Base-by-base conservation (phyloP, 108 stramenopile species). In the Mediolabrus comicus region DNA sequence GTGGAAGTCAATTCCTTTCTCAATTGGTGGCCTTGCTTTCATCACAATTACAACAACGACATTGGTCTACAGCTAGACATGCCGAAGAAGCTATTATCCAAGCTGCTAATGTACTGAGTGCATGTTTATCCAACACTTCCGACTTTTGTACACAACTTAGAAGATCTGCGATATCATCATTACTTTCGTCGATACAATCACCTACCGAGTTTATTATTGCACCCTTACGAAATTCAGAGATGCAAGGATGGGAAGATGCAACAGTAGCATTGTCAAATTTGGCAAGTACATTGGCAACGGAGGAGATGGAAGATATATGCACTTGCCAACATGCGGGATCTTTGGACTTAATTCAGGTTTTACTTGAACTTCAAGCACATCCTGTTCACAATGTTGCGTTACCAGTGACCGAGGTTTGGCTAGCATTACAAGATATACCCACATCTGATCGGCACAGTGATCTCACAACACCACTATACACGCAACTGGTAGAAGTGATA, bases 341-440 rank as follows among this genome's bases (percentile, higher is more conserved):
- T 59, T 82, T 53, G 8, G 79, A 68, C n/a, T 46, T 82, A n/a
- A 41, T 85, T 51, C 38, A 63, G 19, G 13, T 87, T 13, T 69
- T 87, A 51, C 51, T 87, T 64, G 54, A 74, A 33, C 54, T 87
- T 27, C 84, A 85, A 62, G 35, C 63, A 1, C 84, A 85, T 64
- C 86, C 81, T 12, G 60, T 49, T 12, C 76, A 72, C 38, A 57
- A 60, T n/a, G 82, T 72, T 5, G 76, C 80, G 16, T 43, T 81
- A 38, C 63, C 72, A 2, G 77, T 77, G 9, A 60, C 85, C 33
- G 87, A 89, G 58, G 79, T 77, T 31, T 89, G 85, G 85, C 65
- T 89, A 58, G 76, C 82, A 22, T 38, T 89, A 19, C 85, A 86
- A 70, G 85, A 89, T 59, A 74, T 82, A n/a, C 81, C 83, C 30